Conservation (phyloP, 2,329 filamentous ascomycete species). For the Arthrobotrys iridis region DNA sequence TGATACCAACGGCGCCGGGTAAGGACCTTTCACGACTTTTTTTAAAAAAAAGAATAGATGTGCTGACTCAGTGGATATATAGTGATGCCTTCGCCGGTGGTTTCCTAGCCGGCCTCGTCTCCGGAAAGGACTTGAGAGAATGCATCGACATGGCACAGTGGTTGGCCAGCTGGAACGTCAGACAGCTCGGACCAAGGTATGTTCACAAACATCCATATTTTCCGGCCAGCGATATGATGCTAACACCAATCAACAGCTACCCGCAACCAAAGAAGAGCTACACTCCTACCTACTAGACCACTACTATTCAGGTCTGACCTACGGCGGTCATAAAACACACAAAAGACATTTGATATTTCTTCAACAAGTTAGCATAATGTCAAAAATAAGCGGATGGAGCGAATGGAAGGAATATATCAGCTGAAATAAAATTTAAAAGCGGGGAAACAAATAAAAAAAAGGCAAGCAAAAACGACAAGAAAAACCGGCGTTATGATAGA, state of each 20-base stretch:
- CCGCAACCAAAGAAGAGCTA: constrained; percentile 85
- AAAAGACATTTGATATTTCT: constrained; percentile 36
- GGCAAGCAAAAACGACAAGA: background rate
- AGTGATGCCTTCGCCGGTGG: constrained; percentile 96
- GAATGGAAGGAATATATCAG: background rate
- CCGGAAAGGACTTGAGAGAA: constrained; percentile 81
- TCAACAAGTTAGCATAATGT: constrained; percentile 52
- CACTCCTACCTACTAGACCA: constrained; percentile 62
- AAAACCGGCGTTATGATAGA: constrained; percentile 43
- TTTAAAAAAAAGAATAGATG: background rate
- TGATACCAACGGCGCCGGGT: constrained; percentile 93
- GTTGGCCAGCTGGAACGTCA: constrained; percentile 91
- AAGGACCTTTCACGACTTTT: constrained; percentile 57
- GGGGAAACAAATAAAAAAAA: background rate
- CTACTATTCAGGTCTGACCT: background rate
- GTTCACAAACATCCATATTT: constrained; percentile 59
- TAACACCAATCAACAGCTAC: constrained; percentile 67
- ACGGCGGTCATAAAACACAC: background rate
- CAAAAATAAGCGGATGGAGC: no score
- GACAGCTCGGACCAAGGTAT: constrained; percentile 95
- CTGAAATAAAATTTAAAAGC: background rate
- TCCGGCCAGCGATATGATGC: background rate
- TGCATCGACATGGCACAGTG: constrained; percentile 93
- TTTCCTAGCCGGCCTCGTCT: constrained; percentile 86
- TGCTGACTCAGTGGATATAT: background rate